Evolutionary conservation across 129 eudicot species (phyloP).

Genomic region (Heracleum sosnowskyi): DNA sequence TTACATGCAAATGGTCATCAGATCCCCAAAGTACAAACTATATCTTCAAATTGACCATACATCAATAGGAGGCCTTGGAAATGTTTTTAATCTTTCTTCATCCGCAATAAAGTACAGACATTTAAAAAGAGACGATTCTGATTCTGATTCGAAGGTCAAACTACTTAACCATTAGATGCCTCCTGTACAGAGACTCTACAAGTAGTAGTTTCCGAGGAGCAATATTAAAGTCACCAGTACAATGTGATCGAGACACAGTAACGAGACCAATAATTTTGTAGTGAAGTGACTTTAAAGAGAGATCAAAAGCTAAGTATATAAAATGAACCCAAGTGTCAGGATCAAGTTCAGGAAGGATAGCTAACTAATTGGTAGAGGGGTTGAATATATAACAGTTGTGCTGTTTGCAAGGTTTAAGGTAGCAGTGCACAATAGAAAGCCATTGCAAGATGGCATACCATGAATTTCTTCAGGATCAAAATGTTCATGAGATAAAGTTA

Average conservation of each 20-base stretch:
- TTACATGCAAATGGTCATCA: neutral
- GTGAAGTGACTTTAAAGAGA: constrained; percentile 1
- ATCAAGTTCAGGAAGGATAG: neutral
- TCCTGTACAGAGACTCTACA: neutral
- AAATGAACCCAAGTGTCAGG: neutral
- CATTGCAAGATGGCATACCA: neutral
- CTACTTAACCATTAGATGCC: neutral
- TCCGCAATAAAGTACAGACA: neutral
- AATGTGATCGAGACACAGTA: neutral
- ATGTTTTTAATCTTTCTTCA: neutral
- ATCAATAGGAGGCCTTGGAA: neutral
- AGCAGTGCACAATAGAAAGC: neutral
- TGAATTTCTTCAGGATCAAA: neutral
- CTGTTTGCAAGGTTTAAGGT: neutral
- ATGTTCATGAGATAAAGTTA: neutral
- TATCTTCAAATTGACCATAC: neutral
- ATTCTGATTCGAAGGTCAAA: too few relatives aligned
- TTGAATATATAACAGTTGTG: neutral
- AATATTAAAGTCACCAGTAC: neutral
- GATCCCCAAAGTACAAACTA: neutral
- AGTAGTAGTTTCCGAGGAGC: neutral
- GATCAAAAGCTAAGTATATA: neutral
- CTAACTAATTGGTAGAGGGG: neutral
- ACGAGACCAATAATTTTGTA: neutral
- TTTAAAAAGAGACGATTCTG: neutral